Percentiles rank a stretch among this genome's conserved stretches.
Evolutionary conservation across 352 stramenopile species (phyloP).

Genomic region (Pythium dissimile): DNA sequence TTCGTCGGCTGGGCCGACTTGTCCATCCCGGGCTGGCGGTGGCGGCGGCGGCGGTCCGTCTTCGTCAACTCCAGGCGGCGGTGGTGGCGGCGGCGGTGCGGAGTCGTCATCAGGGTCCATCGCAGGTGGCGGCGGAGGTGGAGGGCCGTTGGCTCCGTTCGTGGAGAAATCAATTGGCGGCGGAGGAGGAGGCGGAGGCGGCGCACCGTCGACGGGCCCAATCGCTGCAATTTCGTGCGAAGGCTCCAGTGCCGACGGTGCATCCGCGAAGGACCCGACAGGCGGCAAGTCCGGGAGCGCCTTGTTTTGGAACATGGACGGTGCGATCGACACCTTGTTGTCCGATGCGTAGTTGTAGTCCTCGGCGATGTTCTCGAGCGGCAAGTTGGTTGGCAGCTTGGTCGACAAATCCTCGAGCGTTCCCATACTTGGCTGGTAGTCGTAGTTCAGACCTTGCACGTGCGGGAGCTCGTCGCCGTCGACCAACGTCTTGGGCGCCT

Average conservation of each 20-base stretch:
- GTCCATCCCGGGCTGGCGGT: slow-evolving; percentile 1
- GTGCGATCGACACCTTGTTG: slow-evolving; percentile 58
- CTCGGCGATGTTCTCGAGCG: slow-evolving; percentile 74
- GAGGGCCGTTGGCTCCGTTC: slow-evolving; percentile 33
- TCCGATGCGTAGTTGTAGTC: slow-evolving; percentile 79
- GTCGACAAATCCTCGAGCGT: slow-evolving; percentile 66
- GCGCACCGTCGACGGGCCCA: slow-evolving; percentile 57
- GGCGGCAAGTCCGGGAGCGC: slow-evolving; percentile 61
- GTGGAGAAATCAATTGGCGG: slow-evolving; percentile 50
- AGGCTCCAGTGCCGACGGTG: slow-evolving; percentile 59
- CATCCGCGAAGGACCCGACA: slow-evolving; percentile 62
- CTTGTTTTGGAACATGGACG: slow-evolving; percentile 83
- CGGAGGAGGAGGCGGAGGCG: slow-evolving; percentile 57
- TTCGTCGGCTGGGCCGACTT: slow-evolving; percentile 1
- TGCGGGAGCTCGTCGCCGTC: slow-evolving; percentile 76
- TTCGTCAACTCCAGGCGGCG: slow-evolving; percentile 17
- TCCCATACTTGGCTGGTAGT: slow-evolving; percentile 70
- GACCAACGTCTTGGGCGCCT: slow-evolving; percentile 72
- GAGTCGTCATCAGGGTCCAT: slow-evolving; percentile 43
- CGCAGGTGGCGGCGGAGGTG: slow-evolving; percentile 49
- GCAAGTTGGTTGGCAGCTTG: slow-evolving; percentile 75
- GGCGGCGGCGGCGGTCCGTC: slow-evolving; percentile 22
- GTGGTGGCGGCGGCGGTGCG: slow-evolving; percentile 22
- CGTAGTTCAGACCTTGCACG: slow-evolving; percentile 71
- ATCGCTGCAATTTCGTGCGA: slow-evolving; percentile 40